phyloP scores from a whole-genome alignment of 306 rosid genomes.

The Ceratonia siliqua region DNA sequence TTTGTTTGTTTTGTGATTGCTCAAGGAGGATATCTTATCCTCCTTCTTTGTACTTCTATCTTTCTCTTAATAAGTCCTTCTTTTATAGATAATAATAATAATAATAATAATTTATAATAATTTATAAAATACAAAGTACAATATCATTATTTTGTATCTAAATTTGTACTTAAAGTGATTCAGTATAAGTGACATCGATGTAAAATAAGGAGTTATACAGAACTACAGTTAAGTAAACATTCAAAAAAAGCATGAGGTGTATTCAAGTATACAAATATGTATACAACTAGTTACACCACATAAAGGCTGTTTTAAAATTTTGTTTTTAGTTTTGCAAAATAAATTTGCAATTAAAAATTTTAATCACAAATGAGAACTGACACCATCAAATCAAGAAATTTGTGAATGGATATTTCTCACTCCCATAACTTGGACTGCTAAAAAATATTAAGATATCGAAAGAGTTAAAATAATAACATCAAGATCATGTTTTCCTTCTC shows the following conservation, averaged over 20 bases:
- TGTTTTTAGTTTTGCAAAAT: not conserved
- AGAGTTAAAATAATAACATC: too few relatives aligned
- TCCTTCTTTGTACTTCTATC: not conserved
- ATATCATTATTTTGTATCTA: not conserved
- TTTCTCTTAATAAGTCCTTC: constrained; percentile 15
- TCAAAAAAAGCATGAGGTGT: too few relatives aligned
- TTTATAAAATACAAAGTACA: constrained; percentile 1
- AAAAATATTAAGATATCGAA: too few relatives aligned
- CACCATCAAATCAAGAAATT: too few relatives aligned
- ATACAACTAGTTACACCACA: not conserved
- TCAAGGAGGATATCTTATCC: not conserved
- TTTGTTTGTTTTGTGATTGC: not conserved
- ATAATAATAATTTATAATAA: too few relatives aligned
- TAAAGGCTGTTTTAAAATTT: not conserved
- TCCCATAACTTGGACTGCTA: too few relatives aligned
- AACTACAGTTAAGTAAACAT: not conserved
- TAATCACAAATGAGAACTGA: not conserved
- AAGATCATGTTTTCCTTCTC: too few relatives aligned
- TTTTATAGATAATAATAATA: too few relatives aligned
- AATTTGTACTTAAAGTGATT: not conserved
- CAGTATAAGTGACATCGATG: not conserved
- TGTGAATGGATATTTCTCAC: too few relatives aligned
- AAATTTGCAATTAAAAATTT: not conserved
- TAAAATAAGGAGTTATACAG: not conserved
- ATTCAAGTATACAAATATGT: not conserved